phyloP scores from a whole-genome alignment of 2,329 filamentous ascomycete species.

The Aspergillus novoparasiticus region DNA sequence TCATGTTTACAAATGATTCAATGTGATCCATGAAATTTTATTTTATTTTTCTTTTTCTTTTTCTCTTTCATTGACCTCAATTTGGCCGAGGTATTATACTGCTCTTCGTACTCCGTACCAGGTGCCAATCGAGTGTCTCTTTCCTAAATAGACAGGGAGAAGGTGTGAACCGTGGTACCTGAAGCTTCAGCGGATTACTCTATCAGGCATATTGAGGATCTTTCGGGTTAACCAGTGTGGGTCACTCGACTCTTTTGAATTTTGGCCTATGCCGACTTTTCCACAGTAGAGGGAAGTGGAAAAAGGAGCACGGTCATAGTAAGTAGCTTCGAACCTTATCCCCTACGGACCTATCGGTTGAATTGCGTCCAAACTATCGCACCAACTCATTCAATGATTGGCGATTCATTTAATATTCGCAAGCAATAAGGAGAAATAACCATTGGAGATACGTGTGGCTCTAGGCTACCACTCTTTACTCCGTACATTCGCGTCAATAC shows the following conservation, averaged over 20 bases:
- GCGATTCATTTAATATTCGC: not conserved
- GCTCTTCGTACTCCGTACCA: not conserved
- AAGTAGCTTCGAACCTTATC: slow-evolving; percentile 1
- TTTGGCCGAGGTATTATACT: not conserved
- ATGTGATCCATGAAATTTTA: not conserved
- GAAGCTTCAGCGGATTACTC: not conserved
- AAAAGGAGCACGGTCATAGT: not conserved
- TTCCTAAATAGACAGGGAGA: slow-evolving; percentile 4
- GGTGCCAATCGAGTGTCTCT: not conserved
- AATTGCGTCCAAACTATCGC: not conserved
- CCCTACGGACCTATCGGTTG: not conserved
- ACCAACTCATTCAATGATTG: not conserved
- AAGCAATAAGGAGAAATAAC: not conserved
- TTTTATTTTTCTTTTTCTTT: not conserved
- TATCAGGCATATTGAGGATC: not conserved
- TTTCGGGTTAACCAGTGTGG: not conserved
- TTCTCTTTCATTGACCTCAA: too few relatives aligned
- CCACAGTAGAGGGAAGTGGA: not conserved
- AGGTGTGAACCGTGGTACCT: slow-evolving; percentile 1
- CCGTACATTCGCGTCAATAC: not conserved
- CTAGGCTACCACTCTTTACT: not conserved
- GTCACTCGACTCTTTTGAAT: not conserved
- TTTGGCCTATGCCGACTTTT: not conserved
- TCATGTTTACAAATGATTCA: not conserved
- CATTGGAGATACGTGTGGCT: not conserved